These are phyloP conservation scores for Blastobotrys buckinghamii DNA, from an alignment of 1,139 yeast species.

Conservation along the genomic window DNA sequence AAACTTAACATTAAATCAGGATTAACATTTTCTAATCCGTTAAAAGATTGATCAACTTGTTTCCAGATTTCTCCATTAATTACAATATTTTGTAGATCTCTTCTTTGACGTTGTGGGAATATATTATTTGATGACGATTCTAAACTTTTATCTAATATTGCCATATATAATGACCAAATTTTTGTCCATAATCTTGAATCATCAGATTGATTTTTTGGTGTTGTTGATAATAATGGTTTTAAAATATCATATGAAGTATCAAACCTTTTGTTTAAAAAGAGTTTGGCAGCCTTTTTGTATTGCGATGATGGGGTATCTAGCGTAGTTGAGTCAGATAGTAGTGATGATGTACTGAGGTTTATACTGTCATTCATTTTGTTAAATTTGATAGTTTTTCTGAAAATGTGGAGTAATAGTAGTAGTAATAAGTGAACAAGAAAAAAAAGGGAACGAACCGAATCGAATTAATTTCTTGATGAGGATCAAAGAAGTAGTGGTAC, in stretches of 20 bases:
- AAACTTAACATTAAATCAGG: constrained; percentile 13
- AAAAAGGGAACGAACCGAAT: background rate
- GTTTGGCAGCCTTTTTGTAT: constrained; percentile 23
- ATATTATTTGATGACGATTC: constrained; percentile 1
- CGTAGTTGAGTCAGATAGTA: background rate
- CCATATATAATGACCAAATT: constrained; percentile 24
- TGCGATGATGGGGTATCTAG: background rate
- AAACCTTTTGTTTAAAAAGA: constrained; percentile 24
- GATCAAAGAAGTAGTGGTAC: too few relatives aligned
- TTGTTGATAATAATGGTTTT: constrained; percentile 10
- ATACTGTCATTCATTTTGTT: constrained; percentile 9
- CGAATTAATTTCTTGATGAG: too few relatives aligned
- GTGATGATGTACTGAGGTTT: constrained; percentile 7
- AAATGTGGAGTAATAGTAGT: background rate
- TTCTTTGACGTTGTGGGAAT: constrained; percentile 2
- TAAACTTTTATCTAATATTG: constrained; percentile 17
- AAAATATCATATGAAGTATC: constrained; percentile 19
- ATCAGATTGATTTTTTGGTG: background rate
- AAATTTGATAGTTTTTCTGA: background rate
- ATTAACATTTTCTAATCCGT: constrained; percentile 10
- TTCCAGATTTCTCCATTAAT: constrained; percentile 16
- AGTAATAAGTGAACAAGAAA: background rate
- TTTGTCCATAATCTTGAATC: constrained; percentile 18
- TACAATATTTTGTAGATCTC: constrained; percentile 14
- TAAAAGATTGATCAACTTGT: constrained; percentile 15